Base-by-base conservation (phyloP, 257 asterid genomes). In the Forsythia suspensa region DNA sequence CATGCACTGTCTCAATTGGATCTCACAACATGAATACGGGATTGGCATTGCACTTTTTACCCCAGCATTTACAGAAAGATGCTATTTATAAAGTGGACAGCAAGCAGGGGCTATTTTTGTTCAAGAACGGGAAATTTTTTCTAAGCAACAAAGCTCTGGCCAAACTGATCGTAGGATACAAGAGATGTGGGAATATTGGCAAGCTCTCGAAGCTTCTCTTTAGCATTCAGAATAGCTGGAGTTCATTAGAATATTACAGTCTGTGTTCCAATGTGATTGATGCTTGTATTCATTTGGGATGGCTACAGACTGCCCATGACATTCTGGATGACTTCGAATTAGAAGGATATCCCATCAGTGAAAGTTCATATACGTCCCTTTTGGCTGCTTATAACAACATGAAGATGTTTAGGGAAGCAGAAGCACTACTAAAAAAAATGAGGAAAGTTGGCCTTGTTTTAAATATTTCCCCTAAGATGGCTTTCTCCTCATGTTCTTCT, bases 221-320 rank as follows among this genome's bases (percentile, higher is more conserved):
- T 71, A 69, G 73, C 79, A 87, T 92, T 73, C 87, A 84, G 73
- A 78, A 79, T 52, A 91, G 79, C 83, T 40, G 79, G 46, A 79
- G 69, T 72, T 75, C 78, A 42, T 71, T 83, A 34, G 89, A 79
- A 68, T 80, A 81, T 77, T 40, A 18, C 65, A 74, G 82, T 71
- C 70, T 90, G 13, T 90, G 86, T 81, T 77, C 85, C 44, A 90
- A 84, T 85, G 91, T 90, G 41, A 78, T 92, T 75, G 88, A 84
- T 44, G 90, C 96, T 42, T 93, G 94, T 77, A 83, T 93, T 65
- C 55, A 84, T 79, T 44, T 93, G 89, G 96, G 92, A 43, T 93
- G 98, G 97, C 90, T 92, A 41, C 95, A 92, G 81, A 90, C 94
- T 71, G 98, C 99, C 77, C 99, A 95, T 80, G 98, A 95, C 88